phyloP scores from a whole-genome alignment of 208 protist genomes.

The Leptomonas seymouri region DNA sequence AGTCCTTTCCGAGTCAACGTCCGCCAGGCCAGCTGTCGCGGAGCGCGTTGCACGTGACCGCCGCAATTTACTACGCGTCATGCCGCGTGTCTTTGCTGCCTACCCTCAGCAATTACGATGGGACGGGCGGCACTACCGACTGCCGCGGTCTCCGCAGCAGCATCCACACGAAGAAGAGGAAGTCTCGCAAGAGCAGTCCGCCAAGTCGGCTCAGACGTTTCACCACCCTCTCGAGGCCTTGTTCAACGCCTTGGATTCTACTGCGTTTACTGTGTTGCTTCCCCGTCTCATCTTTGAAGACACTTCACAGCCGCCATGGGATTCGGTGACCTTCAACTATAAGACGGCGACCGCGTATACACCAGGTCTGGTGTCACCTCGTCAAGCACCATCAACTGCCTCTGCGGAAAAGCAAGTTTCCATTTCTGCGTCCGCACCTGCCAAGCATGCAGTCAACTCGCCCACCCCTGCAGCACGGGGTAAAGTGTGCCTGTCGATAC shows the following conservation, averaged over 20 bases:
- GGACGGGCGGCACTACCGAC: slow-evolving; percentile 34
- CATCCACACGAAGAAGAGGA: background rate
- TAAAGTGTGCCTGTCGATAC: slow-evolving; percentile 9
- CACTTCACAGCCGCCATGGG: slow-evolving; percentile 10
- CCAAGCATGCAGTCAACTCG: background rate
- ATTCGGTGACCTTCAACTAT: slow-evolving; percentile 3
- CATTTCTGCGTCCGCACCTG: background rate
- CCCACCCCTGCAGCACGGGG: background rate
- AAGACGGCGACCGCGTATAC: slow-evolving; percentile 13
- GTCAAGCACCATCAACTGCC: background rate
- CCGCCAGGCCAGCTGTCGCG: background rate
- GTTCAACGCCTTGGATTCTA: slow-evolving; percentile 28
- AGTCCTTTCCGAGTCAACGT: background rate
- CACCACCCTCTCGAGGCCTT: slow-evolving; percentile 55
- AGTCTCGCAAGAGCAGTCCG: background rate
- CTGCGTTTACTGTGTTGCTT: slow-evolving; percentile 15
- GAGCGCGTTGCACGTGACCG: background rate
- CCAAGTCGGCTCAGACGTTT: slow-evolving; percentile 2
- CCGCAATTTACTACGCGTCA: slow-evolving; percentile 8
- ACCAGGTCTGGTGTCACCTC: slow-evolving; percentile 4
- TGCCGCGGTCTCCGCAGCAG: background rate
- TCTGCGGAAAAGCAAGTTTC: background rate
- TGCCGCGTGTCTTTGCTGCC: slow-evolving; percentile 31
- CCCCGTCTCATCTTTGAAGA: slow-evolving; percentile 18
- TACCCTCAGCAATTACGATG: slow-evolving; percentile 39